A percentile compares a stretch with the other conserved stretches of the same genome.
These are phyloP conservation scores for Tuber borchii DNA, from an alignment of 495 filamentous ascomycete species.

Conservation along the genomic window DNA sequence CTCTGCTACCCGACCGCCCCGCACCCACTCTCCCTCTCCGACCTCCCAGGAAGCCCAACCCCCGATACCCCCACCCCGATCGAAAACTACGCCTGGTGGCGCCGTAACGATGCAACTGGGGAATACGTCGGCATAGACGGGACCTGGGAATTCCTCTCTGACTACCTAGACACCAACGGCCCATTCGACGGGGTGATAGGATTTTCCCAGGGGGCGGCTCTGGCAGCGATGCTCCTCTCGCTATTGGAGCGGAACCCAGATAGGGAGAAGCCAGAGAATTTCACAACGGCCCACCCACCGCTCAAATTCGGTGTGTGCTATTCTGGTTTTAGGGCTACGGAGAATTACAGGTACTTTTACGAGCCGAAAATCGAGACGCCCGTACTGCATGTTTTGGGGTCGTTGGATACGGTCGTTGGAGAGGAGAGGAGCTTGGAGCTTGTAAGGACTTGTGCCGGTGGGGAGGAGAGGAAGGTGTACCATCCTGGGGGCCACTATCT, in stretches of 20 bases:
- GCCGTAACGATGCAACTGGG: slow-evolving; percentile 55
- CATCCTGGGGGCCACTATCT: slow-evolving; percentile 95
- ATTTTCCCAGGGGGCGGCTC: slow-evolving; percentile 44
- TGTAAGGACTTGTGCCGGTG: slow-evolving; percentile 60
- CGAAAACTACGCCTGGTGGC: slow-evolving; percentile 72
- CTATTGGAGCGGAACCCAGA: slow-evolving; percentile 55
- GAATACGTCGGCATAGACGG: slow-evolving; percentile 60
- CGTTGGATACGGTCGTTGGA: slow-evolving; percentile 81
- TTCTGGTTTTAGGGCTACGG: slow-evolving; percentile 67
- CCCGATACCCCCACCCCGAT: slow-evolving; percentile 18
- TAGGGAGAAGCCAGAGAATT: slow-evolving; percentile 44
- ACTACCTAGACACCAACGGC: slow-evolving; percentile 48
- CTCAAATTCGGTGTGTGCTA: slow-evolving; percentile 76
- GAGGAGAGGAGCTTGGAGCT: slow-evolving; percentile 62
- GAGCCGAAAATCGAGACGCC: slow-evolving; percentile 70
- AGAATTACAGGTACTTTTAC: slow-evolving; percentile 63
- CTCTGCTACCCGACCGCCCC: slow-evolving; percentile 53
- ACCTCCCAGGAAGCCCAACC: slow-evolving; percentile 59
- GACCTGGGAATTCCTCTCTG: slow-evolving; percentile 57
- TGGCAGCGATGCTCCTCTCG: slow-evolving; percentile 51
- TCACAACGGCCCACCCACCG: slow-evolving; percentile 49
- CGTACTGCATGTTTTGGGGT: slow-evolving; percentile 73
- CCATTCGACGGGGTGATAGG: slow-evolving; percentile 45
- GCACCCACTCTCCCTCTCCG: slow-evolving; percentile 47
- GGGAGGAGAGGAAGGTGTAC: slow-evolving; percentile 55